Base-by-base conservation (phyloP, 352 stramenopile species). In the Globisporangium cylindrosporum region DNA sequence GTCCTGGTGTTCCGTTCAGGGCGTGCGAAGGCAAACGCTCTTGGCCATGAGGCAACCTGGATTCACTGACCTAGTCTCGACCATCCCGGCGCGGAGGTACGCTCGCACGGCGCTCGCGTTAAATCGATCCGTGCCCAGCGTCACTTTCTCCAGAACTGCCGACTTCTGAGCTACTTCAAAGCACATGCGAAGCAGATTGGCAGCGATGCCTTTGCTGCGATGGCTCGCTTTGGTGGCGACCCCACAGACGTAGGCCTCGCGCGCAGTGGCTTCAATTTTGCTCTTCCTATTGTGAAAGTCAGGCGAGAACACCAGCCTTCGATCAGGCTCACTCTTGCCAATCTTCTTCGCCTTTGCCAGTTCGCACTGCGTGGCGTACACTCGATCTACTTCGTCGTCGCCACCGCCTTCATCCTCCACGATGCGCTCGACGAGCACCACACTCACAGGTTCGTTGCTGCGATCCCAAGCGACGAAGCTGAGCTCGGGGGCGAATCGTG, bases 401-500 rank as follows among this genome's bases (percentile, higher is more conserved):
- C 57, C 57, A n/a, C 57, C 57, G 1, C 57, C 57, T 62, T 62
- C 57, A 10, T 34, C 57, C 10, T 62, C 57, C 57, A 51, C 57
- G 29, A 51, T 62, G 20, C 57, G 57, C 57, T 62, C 57, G 3
- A 62, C 5, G 3, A 43, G 36, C 32, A 62, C 14, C 18, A 62
- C 57, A n/a, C 57, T 62, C 34, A 62, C 57, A 7, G 57, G 57
- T n/a, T 49, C 18, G 0, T 1, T 3, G 15, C n/a, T 8, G 0
- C 4, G 4, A n/a, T n/a, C 15, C 53, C 53, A 58, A 8, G 53
- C 53, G 53, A 36, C 53, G 12, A 58, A 75, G 48, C 56, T 73
- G 5, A 75, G 51, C 36, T 75, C 70, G 0, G 70, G 38, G 0
- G 56, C 70, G 8, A 75, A 67, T 1, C 66, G 61, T 1, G 70